Base-by-base conservation (phyloP, 176 grass and related monocot genomes). In the Canna indica region DNA sequence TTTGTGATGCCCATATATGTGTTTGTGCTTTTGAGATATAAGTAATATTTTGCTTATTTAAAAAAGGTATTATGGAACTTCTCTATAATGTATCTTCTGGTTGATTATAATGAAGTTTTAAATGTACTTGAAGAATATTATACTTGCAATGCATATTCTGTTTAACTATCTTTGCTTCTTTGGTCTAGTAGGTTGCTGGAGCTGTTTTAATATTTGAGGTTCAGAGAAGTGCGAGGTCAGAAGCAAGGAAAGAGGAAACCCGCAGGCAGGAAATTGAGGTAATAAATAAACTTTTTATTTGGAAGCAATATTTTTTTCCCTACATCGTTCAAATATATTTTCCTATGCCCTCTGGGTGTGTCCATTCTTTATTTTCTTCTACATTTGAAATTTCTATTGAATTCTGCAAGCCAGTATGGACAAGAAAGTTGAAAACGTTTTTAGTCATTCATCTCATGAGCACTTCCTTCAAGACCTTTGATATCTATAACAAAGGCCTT, bases 191-290 rank as follows among this genome's bases (percentile, higher is more conserved):
- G 94, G 94, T 97, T 28, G 94, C 79, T 71, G 89, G 88, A 44
- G 84, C 72, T 44, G 94, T 89, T 72, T 81, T 97, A 72, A 87
- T 93, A 53, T 93, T 97, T 81, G 89, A 93, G 80, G 94, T 99
- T 33, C 94, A 99, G 59, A 90, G 94, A 85, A 90, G 78, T 68
- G 89, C 94, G 75, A 85, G 94, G 66, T 99, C 94, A 27, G 94
- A 99, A 81, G 86, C 89, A 68, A 99, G 88, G 79, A 97, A 93
- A 65, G 94, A 99, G 80, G 89, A 93, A 85, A 76, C 84, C 58
- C 86, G 86, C n/a, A 93, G 70, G 74, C 90, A 83, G 57, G 94
- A 93, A 85, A 84, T 99, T 80, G 84, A 93, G 88, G 94, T 97
- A 69, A 76, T n/a, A 73, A 16, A 63, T 31, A 32, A 28, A 42